Base-by-base conservation (phyloP, 78 protist species). In the Salpingoeca rosetta region DNA sequence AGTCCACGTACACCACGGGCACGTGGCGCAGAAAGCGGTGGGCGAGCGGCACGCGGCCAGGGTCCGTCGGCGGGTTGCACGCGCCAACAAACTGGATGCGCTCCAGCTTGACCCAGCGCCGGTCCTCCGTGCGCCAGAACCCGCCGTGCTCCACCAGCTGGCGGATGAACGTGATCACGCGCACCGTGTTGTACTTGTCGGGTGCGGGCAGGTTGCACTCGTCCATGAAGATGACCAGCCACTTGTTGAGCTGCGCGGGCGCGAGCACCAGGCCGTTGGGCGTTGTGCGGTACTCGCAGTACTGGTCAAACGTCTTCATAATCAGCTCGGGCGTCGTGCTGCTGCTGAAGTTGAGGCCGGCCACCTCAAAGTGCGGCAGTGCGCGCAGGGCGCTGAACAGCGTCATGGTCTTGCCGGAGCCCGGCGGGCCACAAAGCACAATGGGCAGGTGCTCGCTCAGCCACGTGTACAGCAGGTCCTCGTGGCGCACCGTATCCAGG, bases 41-140 rank as follows among this genome's bases (percentile, higher is more conserved):
- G 26, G 95, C 51, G 31, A 98, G 90, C 42, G 93, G 95, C 57
- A 88, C 93, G n/a, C 99, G 97, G 42, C 99, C 99, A 25, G 98
- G 94, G 81, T 96, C 98, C 2, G 99, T 96, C 78, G 99, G 98
- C 27, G 99, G 99, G 86, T 98, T 97, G 88, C 99, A 98, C 25
- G 99, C 99, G 24, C 96, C 98, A n/a, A 86, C 80, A 44, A 91
- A 86, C 85, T 94, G 98, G 24, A 97, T 83, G 43, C 95, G 91
- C 81, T 96, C 97, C 26, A 97, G 85, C 37, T 41, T 12, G 38
- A 96, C 91, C 96, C 96, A 96, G 37, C 57, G 35, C 57, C 80
- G 84, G 40, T 45, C 84, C 42, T 26, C 73, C 35, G 51, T 0
- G 42, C 91, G 76, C 97, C 96, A 97, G 92, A 95, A 97, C 28